phyloP scores from a whole-genome alignment of 1,139 yeast genomes.

The Debaryomycetaceae sp. region DNA sequence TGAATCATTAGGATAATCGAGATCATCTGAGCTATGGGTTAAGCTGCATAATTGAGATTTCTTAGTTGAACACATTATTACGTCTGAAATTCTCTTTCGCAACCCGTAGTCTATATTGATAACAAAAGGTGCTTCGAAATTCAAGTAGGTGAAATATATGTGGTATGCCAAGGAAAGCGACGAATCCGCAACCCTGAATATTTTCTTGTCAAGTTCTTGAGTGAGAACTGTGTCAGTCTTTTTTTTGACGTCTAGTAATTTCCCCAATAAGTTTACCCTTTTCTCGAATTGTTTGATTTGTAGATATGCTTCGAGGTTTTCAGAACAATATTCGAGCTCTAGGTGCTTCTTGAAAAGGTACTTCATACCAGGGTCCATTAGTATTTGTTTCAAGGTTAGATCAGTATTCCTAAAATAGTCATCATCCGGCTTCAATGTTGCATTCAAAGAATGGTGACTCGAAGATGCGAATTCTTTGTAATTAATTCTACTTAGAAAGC shows the following conservation, averaged over 20 bases:
- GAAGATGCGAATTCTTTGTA: constrained; percentile 1
- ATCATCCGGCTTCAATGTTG: not conserved
- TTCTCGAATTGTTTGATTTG: constrained; percentile 48
- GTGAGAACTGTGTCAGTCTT: not conserved
- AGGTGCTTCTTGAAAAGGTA: constrained; percentile 65
- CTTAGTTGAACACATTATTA: constrained; percentile 29
- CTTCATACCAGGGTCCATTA: constrained; percentile 77
- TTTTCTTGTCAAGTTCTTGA: constrained; percentile 22
- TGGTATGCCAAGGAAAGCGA: constrained; percentile 58
- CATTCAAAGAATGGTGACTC: constrained; percentile 2
- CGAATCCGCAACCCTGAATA: constrained; percentile 43
- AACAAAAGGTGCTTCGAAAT: constrained; percentile 68
- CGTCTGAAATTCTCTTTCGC: constrained; percentile 44
- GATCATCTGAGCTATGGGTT: not conserved
- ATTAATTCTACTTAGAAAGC: constrained; percentile 1
- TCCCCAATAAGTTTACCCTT: constrained; percentile 16
- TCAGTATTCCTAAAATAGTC: not conserved
- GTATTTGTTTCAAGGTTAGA: constrained; percentile 40
- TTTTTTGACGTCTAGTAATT: constrained; percentile 16
- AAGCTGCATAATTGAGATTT: not conserved
- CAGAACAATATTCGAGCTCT: constrained; percentile 63
- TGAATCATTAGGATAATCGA: not conserved
- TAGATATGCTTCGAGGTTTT: constrained; percentile 68
- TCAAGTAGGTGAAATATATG: constrained; percentile 64
- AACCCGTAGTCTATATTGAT: constrained; percentile 66